Percentiles rank a stretch among this genome's conserved stretches.
phyloP scores from a whole-genome alignment of 1,284 basidiomycete species.

The Papiliotrema nemorosa region DNA sequence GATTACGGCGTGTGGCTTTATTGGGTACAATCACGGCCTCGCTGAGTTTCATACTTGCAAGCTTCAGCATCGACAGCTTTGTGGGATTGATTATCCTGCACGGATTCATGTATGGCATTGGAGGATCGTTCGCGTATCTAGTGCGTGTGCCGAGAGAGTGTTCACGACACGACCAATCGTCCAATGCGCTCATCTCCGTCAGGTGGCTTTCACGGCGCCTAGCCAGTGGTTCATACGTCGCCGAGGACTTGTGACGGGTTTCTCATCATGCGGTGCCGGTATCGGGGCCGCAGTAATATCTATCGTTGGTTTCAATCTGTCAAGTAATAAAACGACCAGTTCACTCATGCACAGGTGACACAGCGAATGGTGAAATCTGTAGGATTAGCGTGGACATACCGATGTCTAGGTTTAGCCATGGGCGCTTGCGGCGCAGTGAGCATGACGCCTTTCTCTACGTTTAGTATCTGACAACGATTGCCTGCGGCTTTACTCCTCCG shows the following conservation, averaged over 20 bases:
- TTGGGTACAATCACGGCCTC: not conserved
- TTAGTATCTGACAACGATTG: too few species aligned
- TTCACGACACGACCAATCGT: constrained; percentile 7
- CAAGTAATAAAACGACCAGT: not conserved
- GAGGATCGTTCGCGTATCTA: not conserved
- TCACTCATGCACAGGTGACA: constrained; percentile 7
- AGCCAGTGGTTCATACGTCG: constrained; percentile 14
- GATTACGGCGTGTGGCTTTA: too few species aligned
- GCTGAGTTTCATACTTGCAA: not conserved
- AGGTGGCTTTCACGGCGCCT: constrained; percentile 12
- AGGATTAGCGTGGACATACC: constrained; percentile 13
- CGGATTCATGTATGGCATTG: not conserved
- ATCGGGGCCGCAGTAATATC: constrained; percentile 9
- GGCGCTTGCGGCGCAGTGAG: not conserved
- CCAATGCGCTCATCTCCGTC: too few species aligned
- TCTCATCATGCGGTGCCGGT: constrained; percentile 16
- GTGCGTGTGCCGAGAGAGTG: not conserved
- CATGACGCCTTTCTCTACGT: too few species aligned
- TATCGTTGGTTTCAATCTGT: not conserved
- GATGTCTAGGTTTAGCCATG: not conserved
- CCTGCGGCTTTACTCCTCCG: too few species aligned
- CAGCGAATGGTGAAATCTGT: constrained; percentile 11
- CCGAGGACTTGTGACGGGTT: constrained; percentile 16
- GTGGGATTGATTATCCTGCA: not conserved
- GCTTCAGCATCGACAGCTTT: not conserved